Evolutionary conservation across 2,329 filamentous ascomycete genomes (phyloP).

Genomic region (Colletotrichum sp.): DNA sequence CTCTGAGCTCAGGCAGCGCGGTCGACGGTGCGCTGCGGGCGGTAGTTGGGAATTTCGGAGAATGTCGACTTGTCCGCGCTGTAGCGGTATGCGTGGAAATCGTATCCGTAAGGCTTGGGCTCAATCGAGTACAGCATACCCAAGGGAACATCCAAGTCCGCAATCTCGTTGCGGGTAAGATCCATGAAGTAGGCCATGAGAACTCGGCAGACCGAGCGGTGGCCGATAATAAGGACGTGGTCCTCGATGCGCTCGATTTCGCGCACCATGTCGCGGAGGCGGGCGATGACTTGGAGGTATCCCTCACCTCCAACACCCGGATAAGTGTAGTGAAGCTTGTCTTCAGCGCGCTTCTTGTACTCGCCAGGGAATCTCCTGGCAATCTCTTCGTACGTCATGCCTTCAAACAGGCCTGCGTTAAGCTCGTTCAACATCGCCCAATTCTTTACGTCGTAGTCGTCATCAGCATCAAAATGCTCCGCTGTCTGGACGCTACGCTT

Average conservation of each 20-base stretch:
- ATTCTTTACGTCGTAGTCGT: constrained; percentile 96
- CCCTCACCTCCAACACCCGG: constrained; percentile 95
- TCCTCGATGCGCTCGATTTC: constrained; percentile 98
- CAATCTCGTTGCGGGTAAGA: constrained; percentile 87
- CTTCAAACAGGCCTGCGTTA: constrained; percentile 91
- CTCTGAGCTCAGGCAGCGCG: constrained; percentile 33
- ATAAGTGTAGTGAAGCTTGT: constrained; percentile 97
- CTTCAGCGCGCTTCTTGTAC: constrained; percentile 76
- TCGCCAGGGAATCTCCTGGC: constrained; percentile 79
- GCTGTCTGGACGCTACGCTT: constrained; percentile 87
- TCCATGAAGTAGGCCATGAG: constrained; percentile 97
- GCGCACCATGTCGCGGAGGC: constrained; percentile 91
- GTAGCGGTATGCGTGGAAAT: constrained; percentile 95
- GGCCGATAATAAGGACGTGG: constrained; percentile 89
- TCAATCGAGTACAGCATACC: constrained; percentile 95
- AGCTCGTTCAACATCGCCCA: constrained; percentile 99
- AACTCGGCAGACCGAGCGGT: constrained; percentile 90
- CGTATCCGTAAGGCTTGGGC: constrained; percentile 96
- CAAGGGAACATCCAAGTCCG: constrained; percentile 90
- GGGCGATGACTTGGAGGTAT: constrained; percentile 96
- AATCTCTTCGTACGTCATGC: constrained; percentile 93
- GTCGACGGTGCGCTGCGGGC: constrained; percentile 66
- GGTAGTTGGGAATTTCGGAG: constrained; percentile 83
- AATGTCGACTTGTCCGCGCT: constrained; percentile 82
- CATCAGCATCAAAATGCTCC: constrained; percentile 86